Evolutionary conservation across 2,329 filamentous ascomycete genomes (phyloP), one percentile per base, ranked within the genome.

Genomic region (Rhynchosporium agropyri): DNA sequence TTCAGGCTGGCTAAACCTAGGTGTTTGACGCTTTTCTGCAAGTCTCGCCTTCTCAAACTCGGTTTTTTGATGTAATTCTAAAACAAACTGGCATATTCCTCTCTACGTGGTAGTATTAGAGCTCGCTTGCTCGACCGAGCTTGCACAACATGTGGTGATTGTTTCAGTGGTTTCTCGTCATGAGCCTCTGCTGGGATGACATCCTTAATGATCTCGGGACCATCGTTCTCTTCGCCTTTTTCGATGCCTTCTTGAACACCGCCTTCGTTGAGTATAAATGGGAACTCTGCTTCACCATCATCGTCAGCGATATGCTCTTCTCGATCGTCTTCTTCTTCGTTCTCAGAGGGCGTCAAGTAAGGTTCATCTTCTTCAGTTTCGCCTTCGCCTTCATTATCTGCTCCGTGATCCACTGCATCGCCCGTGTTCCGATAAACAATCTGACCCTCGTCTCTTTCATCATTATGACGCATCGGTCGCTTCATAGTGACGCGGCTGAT

Each of bases 401-500:
- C 9, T 20, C 40, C 50, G 4, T 53, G 15, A 36, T 48, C 26
- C 15, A 5, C 53, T 12, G 12, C 31, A 20, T 20, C 20, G 20
- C 20, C 20, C 4, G 28, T 12, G 3, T 38, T 54, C 38, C 59
- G 42, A 28, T 40, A 20, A 59, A 15, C 9, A 46, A 48, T n/a
- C 1, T 15, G 10, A 38, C 40, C 9, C 8, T 51, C 54, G 53
- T 29, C 15, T 31, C 31, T 20, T n/a, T 26, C 26, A 13, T 29
- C 12, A 26, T 20, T 40, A 40, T 43, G 10, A 8, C 51, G 12
- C 5, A 1, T 48, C 12, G 46, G 33, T 13, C 57, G 57, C 46
- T 59, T 59, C 57, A 59, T 59, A 12, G 33, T 50, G 20, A 59
- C 57, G 10, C 28, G 26, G 10, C 57, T 50, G 10, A 59, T 59